Evolutionary conservation across 768 basidiomycete genomes (phyloP).

Genomic region (Podaxis carcinomalis): DNA sequence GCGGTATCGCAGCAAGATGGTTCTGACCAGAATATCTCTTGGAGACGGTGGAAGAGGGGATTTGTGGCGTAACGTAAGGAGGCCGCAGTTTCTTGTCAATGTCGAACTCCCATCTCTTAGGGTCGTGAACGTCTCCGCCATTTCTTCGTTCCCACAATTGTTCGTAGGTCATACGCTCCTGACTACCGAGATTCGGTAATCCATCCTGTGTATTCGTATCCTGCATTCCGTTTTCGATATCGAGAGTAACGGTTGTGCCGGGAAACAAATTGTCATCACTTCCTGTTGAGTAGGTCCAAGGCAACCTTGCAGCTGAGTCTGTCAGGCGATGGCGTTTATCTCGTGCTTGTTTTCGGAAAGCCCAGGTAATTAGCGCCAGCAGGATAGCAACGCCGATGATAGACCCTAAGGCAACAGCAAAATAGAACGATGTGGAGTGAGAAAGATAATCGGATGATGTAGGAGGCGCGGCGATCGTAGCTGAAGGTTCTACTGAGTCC

Average conservation of each 20-base stretch:
- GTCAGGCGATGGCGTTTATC: constrained; percentile 29
- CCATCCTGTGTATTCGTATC: constrained; percentile 14
- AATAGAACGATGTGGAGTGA: constrained; percentile 41
- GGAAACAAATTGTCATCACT: constrained; percentile 21
- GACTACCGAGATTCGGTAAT: constrained; percentile 20
- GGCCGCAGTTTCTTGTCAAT: constrained; percentile 15
- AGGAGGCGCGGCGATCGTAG: constrained; percentile 2
- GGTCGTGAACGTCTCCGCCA: constrained; percentile 40
- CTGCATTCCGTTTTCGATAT: constrained; percentile 16
- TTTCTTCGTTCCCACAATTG: constrained; percentile 32
- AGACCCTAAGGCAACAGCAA: constrained; percentile 44
- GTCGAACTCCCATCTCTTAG: constrained; percentile 28
- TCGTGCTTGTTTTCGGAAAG: constrained; percentile 33
- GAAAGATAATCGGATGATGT: constrained; percentile 12
- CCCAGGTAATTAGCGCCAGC: constrained; percentile 45
- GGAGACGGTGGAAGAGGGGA: constrained; percentile 19
- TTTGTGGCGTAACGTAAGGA: constrained; percentile 17
- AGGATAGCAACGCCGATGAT: constrained; percentile 42
- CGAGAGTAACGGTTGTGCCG: constrained; percentile 16
- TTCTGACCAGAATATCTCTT: constrained; percentile 12
- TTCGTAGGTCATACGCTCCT: constrained; percentile 21
- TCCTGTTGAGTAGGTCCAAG: constrained; percentile 24
- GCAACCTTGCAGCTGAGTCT: constrained; percentile 25
- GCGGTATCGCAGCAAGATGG: background rate
- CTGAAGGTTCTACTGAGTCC: constrained; percentile 8